Percentiles rank a stretch among this genome's conserved stretches.
Evolutionary conservation across 31 red algal species (phyloP).

Genomic region (Bonnemaisonia californica): DNA sequence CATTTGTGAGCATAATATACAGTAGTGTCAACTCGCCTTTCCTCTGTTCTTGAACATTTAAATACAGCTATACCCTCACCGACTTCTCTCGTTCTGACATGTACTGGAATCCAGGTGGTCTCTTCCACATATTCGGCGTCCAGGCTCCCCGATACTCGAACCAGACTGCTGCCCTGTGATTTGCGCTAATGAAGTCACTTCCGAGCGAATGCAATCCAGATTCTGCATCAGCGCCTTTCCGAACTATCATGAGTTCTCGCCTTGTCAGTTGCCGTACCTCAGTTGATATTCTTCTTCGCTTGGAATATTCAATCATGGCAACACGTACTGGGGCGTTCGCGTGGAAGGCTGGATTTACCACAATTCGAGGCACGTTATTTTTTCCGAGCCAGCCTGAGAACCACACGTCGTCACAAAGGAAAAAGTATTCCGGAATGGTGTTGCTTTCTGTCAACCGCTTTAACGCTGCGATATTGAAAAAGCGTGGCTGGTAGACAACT

Average conservation of each 20-base stretch:
- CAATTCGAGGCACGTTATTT: background rate
- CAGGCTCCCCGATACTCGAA: background rate
- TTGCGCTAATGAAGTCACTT: background rate
- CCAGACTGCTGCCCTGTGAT: background rate
- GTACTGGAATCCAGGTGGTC: slow-evolving; percentile 7
- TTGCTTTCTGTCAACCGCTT: background rate
- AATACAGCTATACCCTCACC: background rate
- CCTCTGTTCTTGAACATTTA: no score
- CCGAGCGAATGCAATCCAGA: slow-evolving; percentile 10
- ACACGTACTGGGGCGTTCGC: background rate
- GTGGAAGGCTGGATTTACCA: slow-evolving; percentile 8
- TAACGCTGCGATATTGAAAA: slow-evolving; percentile 1
- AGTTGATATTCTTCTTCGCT: background rate
- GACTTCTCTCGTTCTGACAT: background rate
- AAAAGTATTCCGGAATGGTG: slow-evolving; percentile 1
- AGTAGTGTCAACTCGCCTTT: no score
- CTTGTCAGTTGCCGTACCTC: slow-evolving; percentile 1
- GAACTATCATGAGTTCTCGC: background rate
- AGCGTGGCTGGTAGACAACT: slow-evolving; percentile 28
- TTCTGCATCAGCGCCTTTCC: background rate
- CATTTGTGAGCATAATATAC: no score
- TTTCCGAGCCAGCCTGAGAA: slow-evolving; percentile 15
- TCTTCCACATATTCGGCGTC: slow-evolving; percentile 3
- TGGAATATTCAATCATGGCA: background rate
- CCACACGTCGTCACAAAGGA: slow-evolving; percentile 29